Evolutionary conservation across 1,284 basidiomycete genomes (phyloP).

Genomic region (Golubevia pallescens): DNA sequence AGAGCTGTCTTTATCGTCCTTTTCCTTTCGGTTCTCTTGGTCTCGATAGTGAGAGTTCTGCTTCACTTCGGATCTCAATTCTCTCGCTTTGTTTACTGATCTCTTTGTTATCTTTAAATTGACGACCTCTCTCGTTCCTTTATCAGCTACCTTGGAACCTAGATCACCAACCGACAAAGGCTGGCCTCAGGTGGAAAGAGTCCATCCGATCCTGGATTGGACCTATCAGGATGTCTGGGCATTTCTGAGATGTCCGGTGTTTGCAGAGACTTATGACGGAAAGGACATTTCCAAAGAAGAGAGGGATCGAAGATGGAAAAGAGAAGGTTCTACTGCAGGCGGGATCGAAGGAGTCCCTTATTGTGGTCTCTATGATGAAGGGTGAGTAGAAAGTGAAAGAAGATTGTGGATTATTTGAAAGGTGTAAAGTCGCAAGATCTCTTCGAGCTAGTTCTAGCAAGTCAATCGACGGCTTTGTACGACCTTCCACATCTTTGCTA

Average conservation of each 20-base stretch:
- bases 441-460: no score
- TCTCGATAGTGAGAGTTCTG: constrained; percentile 7
- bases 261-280: constrained; percentile 69
- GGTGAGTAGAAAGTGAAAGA: constrained; percentile 68
- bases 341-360: constrained; percentile 68
- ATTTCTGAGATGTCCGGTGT: constrained; percentile 77
- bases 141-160: constrained; percentile 4
- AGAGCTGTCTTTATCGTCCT: background rate
- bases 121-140: no score
- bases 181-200: constrained; percentile 87
- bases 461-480: no score
- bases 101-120: background rate
- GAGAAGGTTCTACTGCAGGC: constrained; percentile 15
- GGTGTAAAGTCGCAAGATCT: no score
- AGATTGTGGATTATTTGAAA: background rate
- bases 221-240: constrained; percentile 86
- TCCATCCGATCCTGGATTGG: constrained; percentile 97
- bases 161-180: constrained; percentile 73
- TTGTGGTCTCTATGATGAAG: constrained; percentile 87
- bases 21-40: constrained; percentile 33
- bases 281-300: background rate
- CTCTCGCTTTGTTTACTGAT: background rate
- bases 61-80: background rate
- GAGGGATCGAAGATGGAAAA: background rate
- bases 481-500: no score